Percentiles rank a stretch among this genome's conserved stretches.
phyloP scores from a whole-genome alignment of 2,329 filamentous ascomycete species.

The Aspergillus eucalypticola region DNA sequence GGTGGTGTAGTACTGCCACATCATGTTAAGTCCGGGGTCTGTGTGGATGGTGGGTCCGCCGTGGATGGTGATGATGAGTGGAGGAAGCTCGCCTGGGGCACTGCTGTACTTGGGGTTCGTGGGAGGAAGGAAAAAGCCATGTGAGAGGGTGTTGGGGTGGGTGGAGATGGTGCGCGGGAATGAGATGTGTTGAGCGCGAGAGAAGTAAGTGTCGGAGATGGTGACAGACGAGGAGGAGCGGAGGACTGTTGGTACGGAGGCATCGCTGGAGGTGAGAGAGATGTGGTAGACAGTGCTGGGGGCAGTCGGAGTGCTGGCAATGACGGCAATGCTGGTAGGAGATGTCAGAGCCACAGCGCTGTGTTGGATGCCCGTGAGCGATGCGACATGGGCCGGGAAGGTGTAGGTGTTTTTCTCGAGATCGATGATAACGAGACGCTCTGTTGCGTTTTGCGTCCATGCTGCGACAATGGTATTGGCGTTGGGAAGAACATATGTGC shows the following conservation, averaged over 20 bases:
- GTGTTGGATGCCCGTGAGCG: constrained; percentile 10
- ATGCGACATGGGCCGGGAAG: constrained; percentile 9
- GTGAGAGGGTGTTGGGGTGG: not conserved
- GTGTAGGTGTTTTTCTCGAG: constrained; percentile 15
- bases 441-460: constrained; percentile 22
- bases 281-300: constrained; percentile 24
- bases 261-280: not conserved
- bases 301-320: constrained; percentile 22
- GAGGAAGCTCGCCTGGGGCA: constrained; percentile 42
- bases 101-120: constrained; percentile 46
- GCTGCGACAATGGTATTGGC: constrained; percentile 23
- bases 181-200: not conserved
- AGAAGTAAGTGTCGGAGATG: not conserved
- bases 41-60: constrained; percentile 54
- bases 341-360: constrained; percentile 21
- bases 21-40: constrained; percentile 47
- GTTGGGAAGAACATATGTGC: constrained; percentile 24
- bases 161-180: not conserved
- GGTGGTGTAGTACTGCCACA: constrained; percentile 56
- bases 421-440: constrained; percentile 22
- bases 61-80: constrained; percentile 54
- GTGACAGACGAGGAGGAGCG: not conserved
- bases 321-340: constrained; percentile 20
- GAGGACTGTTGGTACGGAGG: not conserved
- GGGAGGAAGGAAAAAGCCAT: constrained; percentile 51